These are phyloP conservation scores for Millerago galiae DNA, from an alignment of 805 yeast genomes.

Conservation along the genomic window DNA sequence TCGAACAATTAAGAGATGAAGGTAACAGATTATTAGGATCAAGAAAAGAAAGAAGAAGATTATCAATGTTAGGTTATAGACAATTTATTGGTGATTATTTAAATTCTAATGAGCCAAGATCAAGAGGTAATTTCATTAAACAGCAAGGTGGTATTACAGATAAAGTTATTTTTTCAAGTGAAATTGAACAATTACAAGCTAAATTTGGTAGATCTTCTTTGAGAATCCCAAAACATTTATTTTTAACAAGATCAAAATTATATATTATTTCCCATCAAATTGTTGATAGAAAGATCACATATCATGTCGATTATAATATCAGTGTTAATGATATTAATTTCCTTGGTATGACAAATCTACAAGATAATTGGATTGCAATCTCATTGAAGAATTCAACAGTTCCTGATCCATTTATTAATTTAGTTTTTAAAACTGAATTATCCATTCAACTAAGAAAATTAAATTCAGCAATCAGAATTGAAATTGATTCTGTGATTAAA, in stretches of 20 bases:
- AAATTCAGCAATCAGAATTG: conserved; percentile 51
- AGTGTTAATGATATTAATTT: conserved; percentile 53
- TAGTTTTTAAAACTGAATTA: conserved; percentile 85
- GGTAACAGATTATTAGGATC: conserved; percentile 68
- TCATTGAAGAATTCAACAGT: conserved; percentile 30
- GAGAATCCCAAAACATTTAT: conserved; percentile 63
- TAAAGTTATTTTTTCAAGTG: conserved; percentile 65
- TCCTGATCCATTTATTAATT: conserved; percentile 77
- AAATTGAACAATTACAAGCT: conserved; percentile 74
- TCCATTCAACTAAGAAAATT: conserved; percentile 64
- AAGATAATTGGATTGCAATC: conserved; percentile 88
- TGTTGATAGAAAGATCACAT: conserved; percentile 52
- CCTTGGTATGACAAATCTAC: conserved; percentile 64
- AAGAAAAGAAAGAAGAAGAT: conserved; percentile 82
- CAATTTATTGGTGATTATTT: conserved; percentile 93
- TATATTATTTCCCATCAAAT: conserved; percentile 70
- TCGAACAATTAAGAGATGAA: conserved; percentile 76
- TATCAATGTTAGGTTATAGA: conserved; percentile 82
- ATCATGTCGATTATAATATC: conserved; percentile 57
- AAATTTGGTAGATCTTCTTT: conserved; percentile 92
- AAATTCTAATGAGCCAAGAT: conserved; percentile 71
- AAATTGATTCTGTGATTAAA: conserved; percentile 63
- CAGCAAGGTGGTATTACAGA: conserved; percentile 66
- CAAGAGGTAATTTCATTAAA: conserved; percentile 70
- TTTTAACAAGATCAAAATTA: conserved; percentile 57